Conservation (phyloP, 1,284 basidiomycete species). For the Athelia sp. region DNA sequence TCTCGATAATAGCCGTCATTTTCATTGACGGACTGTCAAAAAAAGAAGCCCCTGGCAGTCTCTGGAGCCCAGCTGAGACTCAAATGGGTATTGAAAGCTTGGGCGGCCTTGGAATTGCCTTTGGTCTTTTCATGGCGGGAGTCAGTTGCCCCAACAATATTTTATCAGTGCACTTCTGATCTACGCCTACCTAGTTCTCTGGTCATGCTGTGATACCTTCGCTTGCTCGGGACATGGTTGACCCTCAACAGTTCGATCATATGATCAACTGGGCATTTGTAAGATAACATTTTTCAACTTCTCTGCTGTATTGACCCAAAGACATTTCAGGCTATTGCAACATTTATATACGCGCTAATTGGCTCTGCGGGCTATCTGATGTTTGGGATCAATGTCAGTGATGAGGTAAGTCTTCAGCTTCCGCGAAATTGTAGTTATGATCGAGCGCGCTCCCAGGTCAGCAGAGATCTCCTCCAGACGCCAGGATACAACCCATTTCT, state of each 20-base stretch:
- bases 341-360: slow-evolving; percentile 73
- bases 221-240: slow-evolving; percentile 84
- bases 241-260: slow-evolving; percentile 74
- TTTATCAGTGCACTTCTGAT: not conserved
- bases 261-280: slow-evolving; percentile 88
- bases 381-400: slow-evolving; percentile 81
- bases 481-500: slow-evolving; percentile 71
- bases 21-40: slow-evolving; percentile 84
- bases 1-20: slow-evolving; percentile 77
- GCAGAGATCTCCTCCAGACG: slow-evolving; percentile 75
- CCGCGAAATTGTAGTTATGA: not conserved
- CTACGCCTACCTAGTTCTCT: slow-evolving; percentile 59
- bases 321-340: slow-evolving; percentile 59
- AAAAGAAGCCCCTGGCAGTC: slow-evolving; percentile 73
- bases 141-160: slow-evolving; percentile 35
- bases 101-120: slow-evolving; percentile 67
- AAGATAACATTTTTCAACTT: slow-evolving; percentile 18
- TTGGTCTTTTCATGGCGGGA: slow-evolving; percentile 95
- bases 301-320: slow-evolving; percentile 6
- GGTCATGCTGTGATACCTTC: slow-evolving; percentile 93
- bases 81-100: slow-evolving; percentile 51
- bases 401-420: slow-evolving; percentile 58
- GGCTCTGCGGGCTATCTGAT: slow-evolving; percentile 88
- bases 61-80: slow-evolving; percentile 74
- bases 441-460: slow-evolving; percentile 52